A percentile compares a stretch with the other conserved stretches of the same genome.
Evolutionary conservation across 331 rosid species (phyloP).

Genomic region (Prunus yedoensis): DNA sequence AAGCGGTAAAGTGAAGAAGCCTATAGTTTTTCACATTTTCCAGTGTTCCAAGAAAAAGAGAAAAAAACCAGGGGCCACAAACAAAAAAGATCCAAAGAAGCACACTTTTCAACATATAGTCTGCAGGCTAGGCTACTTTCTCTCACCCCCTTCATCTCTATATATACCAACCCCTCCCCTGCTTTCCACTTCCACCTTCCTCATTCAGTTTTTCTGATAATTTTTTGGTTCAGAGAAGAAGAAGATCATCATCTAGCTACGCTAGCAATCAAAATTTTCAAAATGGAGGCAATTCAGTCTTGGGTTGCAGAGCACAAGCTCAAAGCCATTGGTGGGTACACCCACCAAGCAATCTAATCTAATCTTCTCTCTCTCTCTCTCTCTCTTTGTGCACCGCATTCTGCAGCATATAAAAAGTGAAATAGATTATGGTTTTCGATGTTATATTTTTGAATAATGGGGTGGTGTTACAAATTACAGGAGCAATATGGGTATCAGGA

Average conservation of each 20-base stretch:
- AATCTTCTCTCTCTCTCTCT: no score
- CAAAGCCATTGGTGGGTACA: slow-evolving; percentile 57
- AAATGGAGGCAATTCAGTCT: slow-evolving; percentile 68
- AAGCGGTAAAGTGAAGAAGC: slow-evolving; percentile 16
- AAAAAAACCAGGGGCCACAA: slow-evolving; percentile 47
- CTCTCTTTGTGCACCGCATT: no score
- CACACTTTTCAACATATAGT: slow-evolving; percentile 2
- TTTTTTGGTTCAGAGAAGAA: not conserved
- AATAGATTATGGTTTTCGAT: no score
- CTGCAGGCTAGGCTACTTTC: no score
- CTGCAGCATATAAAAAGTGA: no score
- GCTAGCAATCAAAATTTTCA: not conserved
- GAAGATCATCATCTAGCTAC: not conserved
- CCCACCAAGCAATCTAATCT: no score
- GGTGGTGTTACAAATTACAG: slow-evolving; percentile 26
- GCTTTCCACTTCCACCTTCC: slow-evolving; percentile 20
- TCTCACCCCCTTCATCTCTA: not conserved
- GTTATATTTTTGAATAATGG: not conserved
- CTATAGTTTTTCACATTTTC: slow-evolving; percentile 40
- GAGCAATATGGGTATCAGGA: slow-evolving; percentile 83
- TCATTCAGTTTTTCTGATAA: not conserved
- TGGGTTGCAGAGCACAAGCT: slow-evolving; percentile 84
- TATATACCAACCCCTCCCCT: slow-evolving; percentile 11
- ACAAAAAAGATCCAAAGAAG: not conserved
- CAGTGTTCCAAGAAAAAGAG: slow-evolving; percentile 31